phyloP scores from a whole-genome alignment of 352 stramenopile genomes.

The Globisporangium heterothallicum region DNA sequence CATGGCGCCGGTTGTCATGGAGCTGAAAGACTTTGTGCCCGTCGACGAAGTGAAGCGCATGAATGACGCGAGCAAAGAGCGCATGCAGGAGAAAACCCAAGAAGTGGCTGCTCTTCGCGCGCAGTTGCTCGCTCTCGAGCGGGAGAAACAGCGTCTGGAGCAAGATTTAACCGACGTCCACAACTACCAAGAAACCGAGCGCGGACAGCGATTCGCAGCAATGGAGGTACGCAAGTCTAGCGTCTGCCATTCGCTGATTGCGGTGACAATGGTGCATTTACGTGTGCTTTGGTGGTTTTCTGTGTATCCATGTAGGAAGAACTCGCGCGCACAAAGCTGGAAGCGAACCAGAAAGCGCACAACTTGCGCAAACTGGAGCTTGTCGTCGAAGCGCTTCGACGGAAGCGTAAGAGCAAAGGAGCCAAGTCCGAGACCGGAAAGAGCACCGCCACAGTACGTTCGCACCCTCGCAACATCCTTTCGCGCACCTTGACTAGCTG shows the following conservation, averaged over 20 bases:
- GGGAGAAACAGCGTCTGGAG: slow-evolving; percentile 53
- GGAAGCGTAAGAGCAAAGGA: slow-evolving; percentile 30
- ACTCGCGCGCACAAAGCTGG: slow-evolving; percentile 45
- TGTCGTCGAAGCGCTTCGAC: slow-evolving; percentile 31
- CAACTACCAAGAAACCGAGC: slow-evolving; percentile 68
- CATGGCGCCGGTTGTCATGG: slow-evolving; percentile 38
- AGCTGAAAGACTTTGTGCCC: slow-evolving; percentile 64
- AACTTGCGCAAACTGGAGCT: slow-evolving; percentile 42
- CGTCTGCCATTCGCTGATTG: too few species aligned
- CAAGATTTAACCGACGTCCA: slow-evolving; percentile 61
- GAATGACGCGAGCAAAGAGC: slow-evolving; percentile 38
- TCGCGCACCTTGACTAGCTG: neutral
- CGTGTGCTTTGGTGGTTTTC: neutral
- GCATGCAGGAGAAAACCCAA: slow-evolving; percentile 24
- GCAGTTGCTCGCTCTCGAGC: slow-evolving; percentile 34
- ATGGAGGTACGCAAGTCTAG: slow-evolving; percentile 59
- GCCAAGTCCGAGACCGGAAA: slow-evolving; percentile 8
- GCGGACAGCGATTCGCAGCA: slow-evolving; percentile 43
- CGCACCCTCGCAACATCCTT: neutral
- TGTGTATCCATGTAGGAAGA: slow-evolving; percentile 22
- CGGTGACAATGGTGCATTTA: too few species aligned
- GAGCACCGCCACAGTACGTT: slow-evolving; percentile 10
- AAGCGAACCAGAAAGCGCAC: slow-evolving; percentile 40
- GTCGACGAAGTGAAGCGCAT: slow-evolving; percentile 46
- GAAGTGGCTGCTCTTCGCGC: slow-evolving; percentile 24